Percentiles rank a stretch among this genome's conserved stretches.
Evolutionary conservation across 1,284 basidiomycete species (phyloP).

Genomic region (Ceratorhiza oryzae-sativae): DNA sequence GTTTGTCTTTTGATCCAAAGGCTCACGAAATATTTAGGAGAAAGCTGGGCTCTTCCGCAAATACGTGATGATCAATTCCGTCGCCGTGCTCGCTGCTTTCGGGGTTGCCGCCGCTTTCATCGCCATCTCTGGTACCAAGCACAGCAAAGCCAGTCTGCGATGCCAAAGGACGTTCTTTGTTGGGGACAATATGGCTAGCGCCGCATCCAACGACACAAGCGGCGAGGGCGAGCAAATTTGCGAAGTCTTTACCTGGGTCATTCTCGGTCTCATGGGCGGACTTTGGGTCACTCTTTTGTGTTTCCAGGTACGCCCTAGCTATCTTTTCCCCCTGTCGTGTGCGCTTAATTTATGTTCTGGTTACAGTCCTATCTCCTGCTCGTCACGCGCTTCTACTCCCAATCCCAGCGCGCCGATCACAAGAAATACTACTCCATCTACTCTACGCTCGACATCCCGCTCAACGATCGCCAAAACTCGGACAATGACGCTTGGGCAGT

Average conservation of each 20-base stretch:
- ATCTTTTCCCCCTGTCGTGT: not conserved
- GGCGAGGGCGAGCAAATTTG: constrained; percentile 73
- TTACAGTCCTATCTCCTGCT: constrained; percentile 71
- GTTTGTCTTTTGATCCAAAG: not conserved
- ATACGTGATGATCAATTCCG: constrained; percentile 74
- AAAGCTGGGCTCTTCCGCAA: constrained; percentile 75
- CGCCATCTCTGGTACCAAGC: constrained; percentile 75
- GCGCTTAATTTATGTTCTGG: not conserved
- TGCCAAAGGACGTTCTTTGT: constrained; percentile 72
- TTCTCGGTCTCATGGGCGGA: constrained; percentile 88
- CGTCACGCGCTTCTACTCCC: constrained; percentile 75
- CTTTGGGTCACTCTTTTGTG: constrained; percentile 80
- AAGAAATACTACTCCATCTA: constrained; percentile 79
- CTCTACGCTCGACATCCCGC: constrained; percentile 61
- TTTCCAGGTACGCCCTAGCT: constrained; percentile 65
- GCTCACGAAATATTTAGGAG: constrained; percentile 60
- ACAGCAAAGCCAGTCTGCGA: constrained; percentile 68
- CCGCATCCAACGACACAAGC: constrained; percentile 48
- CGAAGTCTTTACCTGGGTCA: constrained; percentile 87
- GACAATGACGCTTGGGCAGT: constrained; percentile 74
- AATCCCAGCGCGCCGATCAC: constrained; percentile 78
- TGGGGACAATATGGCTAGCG: constrained; percentile 40
- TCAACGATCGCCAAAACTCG: constrained; percentile 59
- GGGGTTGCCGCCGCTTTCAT: constrained; percentile 81
- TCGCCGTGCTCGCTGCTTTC: constrained; percentile 68